Evolutionary conservation across 2,329 filamentous ascomycete species (phyloP), one percentile per base, ranked within the genome.

Genomic region (Paramyrothecium roridum): DNA sequence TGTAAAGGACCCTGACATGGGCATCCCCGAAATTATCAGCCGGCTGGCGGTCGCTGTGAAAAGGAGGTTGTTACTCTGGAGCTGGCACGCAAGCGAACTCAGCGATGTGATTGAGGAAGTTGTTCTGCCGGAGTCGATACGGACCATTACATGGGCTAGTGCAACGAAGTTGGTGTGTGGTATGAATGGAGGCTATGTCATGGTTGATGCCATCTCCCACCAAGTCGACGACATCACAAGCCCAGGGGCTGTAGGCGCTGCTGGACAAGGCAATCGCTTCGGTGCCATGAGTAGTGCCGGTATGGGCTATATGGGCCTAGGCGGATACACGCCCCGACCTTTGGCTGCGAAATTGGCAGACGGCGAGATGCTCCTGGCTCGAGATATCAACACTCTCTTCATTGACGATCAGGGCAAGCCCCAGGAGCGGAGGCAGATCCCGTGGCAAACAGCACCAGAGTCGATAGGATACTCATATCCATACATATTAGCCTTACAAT

Each of bases 301-400:
- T 50, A 97, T 98, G 91, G 92, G 93, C 48, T 98, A 98, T 68
- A 96, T 98, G 83, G 93, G 93, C 1, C 87, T 98, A 68, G 92
- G 91, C 51, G 90, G 91, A 46, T 95, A 92, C 77, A 91, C 93
- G 54, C 93, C 95, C 2, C 96, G 91, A 66, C 96, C 95, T 8
- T 80, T 99, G 64, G 91, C 91, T 7, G 88, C 93, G 7, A 88
- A 88, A 62, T 80, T 99, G 13, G 84, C 85, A 3, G 90, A 96
- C 60, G 90, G 90, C 4, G 85, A 97, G 73, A 84, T 98, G 69
- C 76, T 99, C 56, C 80, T 99, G n/a, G 91, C 93, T n/a, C 96
- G 96, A 71, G 95, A 99, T 64, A 91, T 97, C 65, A 96, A 97
- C 70, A 96, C 93, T 1, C 77, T 97, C 52, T 99, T 99, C 69